Conservation (phyloP, 2,329 filamentous ascomycete genomes). For the Exophiala viscosa region DNA sequence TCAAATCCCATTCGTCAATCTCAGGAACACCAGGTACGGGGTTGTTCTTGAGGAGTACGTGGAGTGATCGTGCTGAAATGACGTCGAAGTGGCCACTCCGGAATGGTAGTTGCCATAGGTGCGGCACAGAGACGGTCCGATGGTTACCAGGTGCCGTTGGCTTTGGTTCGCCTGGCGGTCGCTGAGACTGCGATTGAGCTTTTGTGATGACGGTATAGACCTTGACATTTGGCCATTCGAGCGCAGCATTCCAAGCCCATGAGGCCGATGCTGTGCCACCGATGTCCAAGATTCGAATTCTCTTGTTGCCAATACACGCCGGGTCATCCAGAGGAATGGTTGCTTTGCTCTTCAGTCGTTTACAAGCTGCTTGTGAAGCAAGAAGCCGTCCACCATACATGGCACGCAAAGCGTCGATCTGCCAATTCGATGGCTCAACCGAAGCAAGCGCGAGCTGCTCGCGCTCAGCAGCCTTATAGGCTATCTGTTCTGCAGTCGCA, state of each 20-base stretch:
- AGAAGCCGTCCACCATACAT: conserved; percentile 60
- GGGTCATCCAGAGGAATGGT: conserved; percentile 26
- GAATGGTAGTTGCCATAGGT: conserved; percentile 79
- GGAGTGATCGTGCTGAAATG: conserved; percentile 81
- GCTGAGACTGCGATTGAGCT: conserved; percentile 67
- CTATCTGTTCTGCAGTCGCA: conserved; percentile 32
- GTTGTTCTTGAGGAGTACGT: conserved; percentile 71
- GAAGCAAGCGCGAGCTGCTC: conserved; percentile 77
- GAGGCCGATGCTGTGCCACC: conserved; percentile 81
- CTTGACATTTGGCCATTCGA: conserved; percentile 78
- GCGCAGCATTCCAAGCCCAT: conserved; percentile 92
- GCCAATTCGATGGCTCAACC: conserved; percentile 58
- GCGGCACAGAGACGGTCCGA: conserved; percentile 72
- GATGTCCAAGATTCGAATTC: conserved; percentile 74
- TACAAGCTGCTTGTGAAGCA: conserved; percentile 49
- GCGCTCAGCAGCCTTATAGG: conserved; percentile 58
- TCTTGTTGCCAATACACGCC: conserved; percentile 36
- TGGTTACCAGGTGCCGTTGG: conserved; percentile 85
- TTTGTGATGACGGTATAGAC: conserved; percentile 84
- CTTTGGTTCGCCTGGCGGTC: conserved; percentile 34
- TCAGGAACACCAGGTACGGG: conserved; percentile 59
- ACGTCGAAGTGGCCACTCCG: conserved; percentile 82
- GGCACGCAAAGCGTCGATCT: conserved; percentile 58
- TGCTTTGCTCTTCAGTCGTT: conserved; percentile 26
- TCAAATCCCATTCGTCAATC: conserved; percentile 82